phyloP scores from a whole-genome alignment of 1,284 basidiomycete genomes.

The Fomitopsis palustris region DNA sequence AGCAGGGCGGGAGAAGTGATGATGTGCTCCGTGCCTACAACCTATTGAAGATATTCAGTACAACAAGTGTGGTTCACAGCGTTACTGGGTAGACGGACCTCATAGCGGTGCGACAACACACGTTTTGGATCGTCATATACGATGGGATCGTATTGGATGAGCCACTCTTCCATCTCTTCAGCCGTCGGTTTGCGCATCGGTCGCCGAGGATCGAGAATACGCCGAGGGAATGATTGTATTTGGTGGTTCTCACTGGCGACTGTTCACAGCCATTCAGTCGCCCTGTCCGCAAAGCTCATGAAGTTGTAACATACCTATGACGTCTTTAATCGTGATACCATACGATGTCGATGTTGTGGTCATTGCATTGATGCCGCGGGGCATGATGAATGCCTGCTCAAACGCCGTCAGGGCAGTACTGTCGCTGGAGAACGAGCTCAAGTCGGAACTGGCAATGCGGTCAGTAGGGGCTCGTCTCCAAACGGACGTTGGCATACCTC shows the following conservation, averaged over 20 bases:
- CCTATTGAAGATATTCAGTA: conserved; percentile 34
- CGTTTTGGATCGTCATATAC: conserved; percentile 72
- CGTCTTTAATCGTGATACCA: conserved; percentile 84
- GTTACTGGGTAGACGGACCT: conserved; percentile 42
- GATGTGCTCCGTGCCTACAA: conserved; percentile 64
- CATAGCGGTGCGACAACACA: conserved; percentile 76
- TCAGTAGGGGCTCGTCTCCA: background rate
- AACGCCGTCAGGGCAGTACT: conserved; percentile 51
- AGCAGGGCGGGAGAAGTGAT: conserved; percentile 80
- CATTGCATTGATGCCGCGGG: conserved; percentile 66
- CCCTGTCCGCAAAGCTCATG: background rate
- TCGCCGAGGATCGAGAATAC: conserved; percentile 81
- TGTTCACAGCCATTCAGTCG: conserved; percentile 25
- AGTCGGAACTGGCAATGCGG: conserved; percentile 52
- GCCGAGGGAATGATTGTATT: conserved; percentile 72
- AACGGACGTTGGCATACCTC: conserved; percentile 43
- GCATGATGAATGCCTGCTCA: conserved; percentile 72
- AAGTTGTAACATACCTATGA: conserved; percentile 60
- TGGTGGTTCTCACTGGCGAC: conserved; percentile 78
- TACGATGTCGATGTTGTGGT: conserved; percentile 80
- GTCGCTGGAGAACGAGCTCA: conserved; percentile 63
- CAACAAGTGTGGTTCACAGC: background rate
- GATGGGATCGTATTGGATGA: conserved; percentile 83
- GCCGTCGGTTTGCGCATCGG: conserved; percentile 76
- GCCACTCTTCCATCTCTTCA: conserved; percentile 82